Base-by-base conservation (phyloP, 2,329 filamentous ascomycete genomes). In the Magnaporthales sp. region DNA sequence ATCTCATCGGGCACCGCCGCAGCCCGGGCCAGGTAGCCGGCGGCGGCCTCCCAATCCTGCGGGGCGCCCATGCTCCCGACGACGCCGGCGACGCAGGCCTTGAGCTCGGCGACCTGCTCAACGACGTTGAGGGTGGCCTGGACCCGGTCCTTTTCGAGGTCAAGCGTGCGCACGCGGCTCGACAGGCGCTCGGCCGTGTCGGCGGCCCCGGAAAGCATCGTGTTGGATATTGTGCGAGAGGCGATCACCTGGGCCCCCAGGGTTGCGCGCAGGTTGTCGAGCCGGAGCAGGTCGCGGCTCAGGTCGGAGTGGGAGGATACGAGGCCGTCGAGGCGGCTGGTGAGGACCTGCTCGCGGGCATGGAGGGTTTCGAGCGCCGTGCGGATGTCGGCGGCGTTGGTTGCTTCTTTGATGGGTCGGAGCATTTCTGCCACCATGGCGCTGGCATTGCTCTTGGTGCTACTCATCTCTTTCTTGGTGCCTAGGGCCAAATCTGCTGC, bases 41-140 rank as follows among this genome's bases (percentile, higher is more conserved):
- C 95, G 3, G 95, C 95, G 3, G 92, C 95, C 78, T 99, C 95
- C 95, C 95, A 99, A 80, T 99, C 95, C 77, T 99, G 95, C 58
- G 95, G 92, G 4, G 93, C 94, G 38, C 94, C 95, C 95, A 99
- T 99, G 68, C 91, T 96, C 22, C 93, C 95, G 29, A 94, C 89
- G 11, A 98, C 93, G 60, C 95, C 95, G 68, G 97, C 87, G 46
- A 98, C 92, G 75, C 95, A 99, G 9, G 95, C 91, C 79, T 98
- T 98, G 70, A 99, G 89, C 82, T 99, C 95, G 5, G 92, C 91
- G 15, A 99, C 94, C 79, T 97, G 93, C 77, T 98, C 94, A 11
- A 98, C 95, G 3, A 98, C 93, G 9, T 90, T 86, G 67, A 99
- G 81, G 0, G 95, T 98, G 64, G 93, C 89, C 76, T 95, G 93